Base-by-base conservation (phyloP, 352 stramenopile genomes). In the Pythium myriotylum region DNA sequence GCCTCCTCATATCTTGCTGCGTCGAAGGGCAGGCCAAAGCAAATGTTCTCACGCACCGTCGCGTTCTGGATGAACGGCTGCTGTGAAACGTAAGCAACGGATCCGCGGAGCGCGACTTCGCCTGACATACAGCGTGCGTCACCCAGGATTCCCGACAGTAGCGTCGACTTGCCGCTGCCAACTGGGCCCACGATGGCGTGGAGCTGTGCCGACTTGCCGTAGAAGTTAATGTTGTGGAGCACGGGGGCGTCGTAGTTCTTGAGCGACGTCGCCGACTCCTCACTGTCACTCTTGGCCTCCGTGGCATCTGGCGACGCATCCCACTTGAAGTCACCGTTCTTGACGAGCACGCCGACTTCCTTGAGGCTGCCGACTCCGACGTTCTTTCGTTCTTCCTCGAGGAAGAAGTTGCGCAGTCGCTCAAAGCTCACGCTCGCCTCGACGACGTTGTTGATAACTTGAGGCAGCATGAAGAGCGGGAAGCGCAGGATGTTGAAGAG, bases 401-500 rank as follows among this genome's bases (percentile, higher is more conserved):
- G 48, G 48, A 94, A 86, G 64, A 86, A 94, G 48, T 73, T 76
- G 41, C 70, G 54, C 48, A 94, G 65, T 63, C 84, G 82, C 40
- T 88, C 71, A 35, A 84, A 74, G 61, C 77, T 88, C 14, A 86
- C 76, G 29, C 65, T 82, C 4, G 91, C 93, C 69, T 99, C 94
- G 0, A 98, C 87, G 32, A 97, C 77, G 27, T 88, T 90, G 73
- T 98, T 98, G 61, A 99, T 92, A 7, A 98, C 92, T 45, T 96
- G 77, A 12, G 97, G 97, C 4, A 99, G 73, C 79, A 98, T 97
- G 59, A 97, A 97, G 10, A 99, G 74, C 37, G 97, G 96, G 70
- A 99, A 99, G 32, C 96, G 86, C 17, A 99, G 77, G 41, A 98
- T 89, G 64, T 98, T 97, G 73, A 98, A 98, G 13, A 99, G 67